Evolutionary conservation across 2,329 filamentous ascomycete genomes (phyloP).

Genomic region (Penicillium frequentans): DNA sequence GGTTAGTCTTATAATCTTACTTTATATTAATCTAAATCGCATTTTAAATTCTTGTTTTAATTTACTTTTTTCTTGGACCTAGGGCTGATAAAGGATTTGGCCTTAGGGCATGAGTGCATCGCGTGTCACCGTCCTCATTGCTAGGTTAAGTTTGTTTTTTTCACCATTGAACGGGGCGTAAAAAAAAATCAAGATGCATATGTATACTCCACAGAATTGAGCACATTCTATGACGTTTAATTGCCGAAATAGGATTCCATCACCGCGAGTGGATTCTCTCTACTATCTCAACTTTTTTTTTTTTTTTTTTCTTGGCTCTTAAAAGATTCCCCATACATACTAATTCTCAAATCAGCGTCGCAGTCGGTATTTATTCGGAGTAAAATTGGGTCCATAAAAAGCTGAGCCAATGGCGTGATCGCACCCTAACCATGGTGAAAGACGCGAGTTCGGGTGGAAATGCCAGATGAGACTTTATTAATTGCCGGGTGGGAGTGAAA

Average conservation of each 20-base stretch:
- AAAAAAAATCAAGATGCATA: background rate
- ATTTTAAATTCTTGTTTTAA: background rate
- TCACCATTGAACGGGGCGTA: background rate
- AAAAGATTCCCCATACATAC: background rate
- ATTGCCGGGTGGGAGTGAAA: constrained; percentile 17
- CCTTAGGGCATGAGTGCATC: constrained; percentile 3
- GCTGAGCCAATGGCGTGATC: constrained; percentile 16
- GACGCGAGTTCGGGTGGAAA: constrained; percentile 18
- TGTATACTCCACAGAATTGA: background rate
- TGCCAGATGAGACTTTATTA: constrained; percentile 22
- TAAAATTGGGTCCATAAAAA: constrained; percentile 13
- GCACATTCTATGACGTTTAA: background rate
- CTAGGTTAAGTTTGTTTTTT: background rate
- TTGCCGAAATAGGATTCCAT: background rate
- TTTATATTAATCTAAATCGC: background rate
- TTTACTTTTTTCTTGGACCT: background rate
- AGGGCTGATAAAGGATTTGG: background rate
- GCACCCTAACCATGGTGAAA: constrained; percentile 4
- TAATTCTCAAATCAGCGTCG: constrained; percentile 1
- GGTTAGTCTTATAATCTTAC: background rate
- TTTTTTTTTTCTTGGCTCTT: background rate
- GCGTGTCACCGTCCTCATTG: background rate
- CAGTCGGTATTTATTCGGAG: constrained; percentile 22
- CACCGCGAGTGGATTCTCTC: background rate
- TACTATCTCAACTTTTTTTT: background rate